Evolutionary conservation across 495 filamentous ascomycete species (phyloP), one percentile per base, ranked within the genome.

Genomic region (Penicillium canariense): DNA sequence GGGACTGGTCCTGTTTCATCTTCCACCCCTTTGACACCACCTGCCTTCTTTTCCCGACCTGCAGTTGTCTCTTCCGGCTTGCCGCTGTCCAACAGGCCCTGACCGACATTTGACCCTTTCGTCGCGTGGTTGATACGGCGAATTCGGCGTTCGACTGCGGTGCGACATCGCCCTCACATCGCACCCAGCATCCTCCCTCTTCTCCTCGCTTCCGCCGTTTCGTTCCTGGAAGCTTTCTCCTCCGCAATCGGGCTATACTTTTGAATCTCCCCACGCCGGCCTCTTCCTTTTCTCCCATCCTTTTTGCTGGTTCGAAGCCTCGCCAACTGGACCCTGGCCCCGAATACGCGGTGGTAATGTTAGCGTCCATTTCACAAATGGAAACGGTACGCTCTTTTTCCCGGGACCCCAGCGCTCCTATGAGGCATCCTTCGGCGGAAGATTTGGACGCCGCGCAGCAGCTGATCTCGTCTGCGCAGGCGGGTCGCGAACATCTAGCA

Each of bases 391-490:
- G 66, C 59, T 72, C 71, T 60, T 59, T 72, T 32, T 65, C 69
- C 50, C 59, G 63, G 36, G 66, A 65, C 49, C 56, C 66, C 15
- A 61, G 65, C 54, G 63, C 60, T 55, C 55, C 67, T 32, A 58
- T 70, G 61, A 70, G 69, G 57, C 72, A 77, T 51, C 73, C 71
- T 8, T 77, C 73, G 5, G 73, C 71, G 44, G 74, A 76, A 59
- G 74, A 78, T 55, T 46, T 77, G 45, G 74, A 76, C 50, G 73
- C 75, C 54, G 75, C 74, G 31, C 74, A 75, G 58, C 75, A 78
- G 62, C 58, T 77, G 55, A 68, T 77, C 43, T 74, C 75, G 8
- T 78, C 75, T 15, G 68, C 75, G 27, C 71, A 73, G 52, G 74
- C 69, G 10, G 73, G 73, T 47, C 73, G 73, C 14, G 73, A 74